Percentiles rank a stretch among this genome's conserved stretches.
phyloP scores from a whole-genome alignment of 345 rosid genomes.

The Gossypium thurberi region DNA sequence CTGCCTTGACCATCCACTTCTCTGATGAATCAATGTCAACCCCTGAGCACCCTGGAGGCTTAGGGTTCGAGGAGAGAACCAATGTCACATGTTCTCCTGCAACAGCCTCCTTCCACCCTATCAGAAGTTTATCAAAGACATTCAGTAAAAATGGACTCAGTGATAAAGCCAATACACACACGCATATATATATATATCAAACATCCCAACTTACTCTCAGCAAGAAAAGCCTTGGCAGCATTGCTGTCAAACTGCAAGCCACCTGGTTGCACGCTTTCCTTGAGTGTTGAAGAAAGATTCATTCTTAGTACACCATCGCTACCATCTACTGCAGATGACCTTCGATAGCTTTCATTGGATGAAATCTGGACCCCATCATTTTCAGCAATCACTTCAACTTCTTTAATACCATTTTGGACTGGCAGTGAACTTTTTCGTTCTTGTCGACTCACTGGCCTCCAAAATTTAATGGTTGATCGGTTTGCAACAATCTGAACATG shows the following conservation, averaged over 20 bases:
- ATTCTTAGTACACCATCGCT: neutral
- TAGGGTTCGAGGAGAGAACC: conserved; percentile 42
- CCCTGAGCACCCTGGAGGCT: conserved; percentile 22
- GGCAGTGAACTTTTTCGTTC: conserved; percentile 22
- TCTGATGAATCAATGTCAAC: conserved; percentile 27
- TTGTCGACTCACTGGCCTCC: conserved; percentile 36
- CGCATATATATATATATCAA: neutral
- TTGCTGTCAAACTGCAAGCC: conserved; percentile 39
- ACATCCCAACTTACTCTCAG: conserved; percentile 47
- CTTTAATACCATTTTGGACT: conserved; percentile 16
- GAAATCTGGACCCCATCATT: conserved; percentile 8
- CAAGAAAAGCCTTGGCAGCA: conserved; percentile 71
- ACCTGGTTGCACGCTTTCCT: conserved; percentile 22
- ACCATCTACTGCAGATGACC: neutral
- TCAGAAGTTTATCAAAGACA: conserved; percentile 6
- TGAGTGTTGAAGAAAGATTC: conserved; percentile 9
- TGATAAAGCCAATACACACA: neutral
- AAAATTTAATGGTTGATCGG: conserved; percentile 21
- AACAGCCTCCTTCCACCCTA: conserved; percentile 89
- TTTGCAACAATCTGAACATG: conserved; percentile 12
- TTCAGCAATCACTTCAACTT: conserved; percentile 12
- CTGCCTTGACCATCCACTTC: conserved; percentile 20
- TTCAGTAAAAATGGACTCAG: neutral
- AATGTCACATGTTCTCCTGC: conserved; percentile 61
- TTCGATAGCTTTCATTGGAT: conserved; percentile 13